A percentile compares a stretch with the other conserved stretches of the same genome.
These are phyloP conservation scores for Tuber brumale DNA, from an alignment of 495 filamentous ascomycete species.

Conservation along the genomic window DNA sequence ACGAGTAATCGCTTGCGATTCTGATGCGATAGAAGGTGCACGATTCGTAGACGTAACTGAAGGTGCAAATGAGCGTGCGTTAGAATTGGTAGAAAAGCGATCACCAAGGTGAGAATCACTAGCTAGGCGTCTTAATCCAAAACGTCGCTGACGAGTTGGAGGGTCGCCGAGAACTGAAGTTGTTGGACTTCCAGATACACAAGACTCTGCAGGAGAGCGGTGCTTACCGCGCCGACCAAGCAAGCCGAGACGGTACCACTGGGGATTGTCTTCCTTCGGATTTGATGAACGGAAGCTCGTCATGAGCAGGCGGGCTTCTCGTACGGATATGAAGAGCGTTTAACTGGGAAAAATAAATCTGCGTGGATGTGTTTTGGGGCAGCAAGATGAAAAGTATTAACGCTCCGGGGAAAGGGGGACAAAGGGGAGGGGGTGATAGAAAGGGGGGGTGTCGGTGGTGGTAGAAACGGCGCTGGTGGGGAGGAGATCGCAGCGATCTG, in stretches of 20 bases:
- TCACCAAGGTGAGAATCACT: conserved; percentile 40
- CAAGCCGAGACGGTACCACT: conserved; percentile 40
- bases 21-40: conserved; percentile 34
- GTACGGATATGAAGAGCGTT: conserved; percentile 23
- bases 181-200: conserved; percentile 37
- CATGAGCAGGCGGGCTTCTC: conserved; percentile 33
- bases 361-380: conserved; percentile 22
- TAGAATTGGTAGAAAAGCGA: conserved; percentile 31
- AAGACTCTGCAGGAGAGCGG: conserved; percentile 41
- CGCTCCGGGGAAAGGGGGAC: conserved; percentile 26
- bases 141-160: conserved; percentile 38
- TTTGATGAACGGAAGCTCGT: conserved; percentile 42
- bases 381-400: conserved; percentile 32
- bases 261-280: conserved; percentile 39
- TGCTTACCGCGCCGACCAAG: conserved; percentile 40
- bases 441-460: conserved; percentile 31
- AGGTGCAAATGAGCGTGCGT: conserved; percentile 30
- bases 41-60: conserved; percentile 34
- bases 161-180: conserved; percentile 40
- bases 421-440: conserved; percentile 29
- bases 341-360: conserved; percentile 20
- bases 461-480: conserved; percentile 16
- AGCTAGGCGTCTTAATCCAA: conserved; percentile 39
- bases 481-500: conserved; percentile 38
- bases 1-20: conserved; percentile 39